Percentiles rank a stretch among this genome's conserved stretches.
Conservation (phyloP, 768 basidiomycete species). For the Lyophyllum decastes region DNA sequence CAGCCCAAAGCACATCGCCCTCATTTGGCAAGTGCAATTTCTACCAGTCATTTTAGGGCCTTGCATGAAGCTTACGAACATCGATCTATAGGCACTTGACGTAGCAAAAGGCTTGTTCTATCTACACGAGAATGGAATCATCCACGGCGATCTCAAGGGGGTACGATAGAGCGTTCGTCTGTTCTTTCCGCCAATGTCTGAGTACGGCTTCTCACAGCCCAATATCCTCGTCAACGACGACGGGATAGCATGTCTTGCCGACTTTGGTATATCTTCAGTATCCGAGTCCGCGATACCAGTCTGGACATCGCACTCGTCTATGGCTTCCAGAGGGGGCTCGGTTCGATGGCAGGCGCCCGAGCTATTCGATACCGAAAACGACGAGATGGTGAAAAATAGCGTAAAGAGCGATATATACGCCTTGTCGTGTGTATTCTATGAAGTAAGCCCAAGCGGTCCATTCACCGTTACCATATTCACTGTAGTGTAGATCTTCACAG, state of each 20-base stretch:
- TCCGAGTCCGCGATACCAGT: not conserved
- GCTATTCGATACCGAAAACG: not conserved
- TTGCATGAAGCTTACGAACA: too few relatives aligned
- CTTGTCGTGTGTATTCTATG: not conserved
- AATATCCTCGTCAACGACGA: not conserved
- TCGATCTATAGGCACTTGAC: not conserved
- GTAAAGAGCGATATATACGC: not conserved
- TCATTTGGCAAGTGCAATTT: not conserved
- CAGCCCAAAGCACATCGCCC: not conserved
- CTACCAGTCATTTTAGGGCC: too few relatives aligned
- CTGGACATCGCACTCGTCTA: not conserved
- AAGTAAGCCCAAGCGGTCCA: not conserved
- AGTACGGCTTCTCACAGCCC: too few relatives aligned
- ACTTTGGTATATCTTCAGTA: not conserved
- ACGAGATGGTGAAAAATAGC: not conserved
- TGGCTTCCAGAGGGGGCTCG: not conserved
- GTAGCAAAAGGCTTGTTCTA: not conserved
- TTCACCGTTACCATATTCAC: too few relatives aligned
- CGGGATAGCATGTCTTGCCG: not conserved
- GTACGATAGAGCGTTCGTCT: too few relatives aligned
- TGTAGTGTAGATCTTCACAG: too few relatives aligned
- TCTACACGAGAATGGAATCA: not conserved
- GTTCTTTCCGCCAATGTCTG: too few relatives aligned
- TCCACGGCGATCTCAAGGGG: not conserved
- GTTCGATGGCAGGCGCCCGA: not conserved